Conservation (phyloP, 306 rosid genomes). For the Oxytropis ochrocephala region DNA sequence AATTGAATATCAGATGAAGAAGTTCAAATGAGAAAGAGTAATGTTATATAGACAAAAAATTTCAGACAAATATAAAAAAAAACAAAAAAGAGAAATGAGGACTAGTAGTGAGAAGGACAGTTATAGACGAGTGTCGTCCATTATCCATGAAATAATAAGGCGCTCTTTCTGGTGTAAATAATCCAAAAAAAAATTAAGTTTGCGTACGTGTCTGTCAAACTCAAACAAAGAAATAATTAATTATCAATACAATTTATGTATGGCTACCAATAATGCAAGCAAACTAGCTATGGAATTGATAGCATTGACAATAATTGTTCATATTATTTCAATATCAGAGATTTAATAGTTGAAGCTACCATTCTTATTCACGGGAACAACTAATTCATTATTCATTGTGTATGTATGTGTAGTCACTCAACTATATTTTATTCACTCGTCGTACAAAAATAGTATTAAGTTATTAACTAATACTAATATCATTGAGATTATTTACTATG, state of each 20-base stretch:
- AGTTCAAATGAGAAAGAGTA: too few relatives aligned
- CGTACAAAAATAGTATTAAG: too few relatives aligned
- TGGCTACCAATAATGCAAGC: slow-evolving; percentile 21
- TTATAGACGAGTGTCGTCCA: slow-evolving; percentile 4
- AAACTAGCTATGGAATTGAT: slow-evolving; percentile 10
- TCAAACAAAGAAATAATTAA: too few relatives aligned
- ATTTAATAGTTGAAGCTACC: background rate
- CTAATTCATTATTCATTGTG: background rate
- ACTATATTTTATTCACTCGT: background rate
- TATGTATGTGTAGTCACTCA: background rate
- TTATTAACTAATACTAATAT: too few relatives aligned
- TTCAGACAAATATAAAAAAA: too few relatives aligned
- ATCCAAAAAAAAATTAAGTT: background rate
- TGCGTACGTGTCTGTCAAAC: background rate
- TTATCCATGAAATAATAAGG: background rate
- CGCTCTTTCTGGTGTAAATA: background rate
- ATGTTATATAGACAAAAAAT: too few relatives aligned
- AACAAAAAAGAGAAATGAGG: background rate
- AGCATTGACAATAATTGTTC: slow-evolving; percentile 6
- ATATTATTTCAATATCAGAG: background rate
- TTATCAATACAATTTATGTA: too few relatives aligned
- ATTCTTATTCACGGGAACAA: background rate
- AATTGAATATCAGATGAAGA: too few relatives aligned
- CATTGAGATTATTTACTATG: too few relatives aligned
- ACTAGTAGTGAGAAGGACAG: background rate